phyloP scores from a whole-genome alignment of 345 rosid genomes.

The Cochlearia excelsa region DNA sequence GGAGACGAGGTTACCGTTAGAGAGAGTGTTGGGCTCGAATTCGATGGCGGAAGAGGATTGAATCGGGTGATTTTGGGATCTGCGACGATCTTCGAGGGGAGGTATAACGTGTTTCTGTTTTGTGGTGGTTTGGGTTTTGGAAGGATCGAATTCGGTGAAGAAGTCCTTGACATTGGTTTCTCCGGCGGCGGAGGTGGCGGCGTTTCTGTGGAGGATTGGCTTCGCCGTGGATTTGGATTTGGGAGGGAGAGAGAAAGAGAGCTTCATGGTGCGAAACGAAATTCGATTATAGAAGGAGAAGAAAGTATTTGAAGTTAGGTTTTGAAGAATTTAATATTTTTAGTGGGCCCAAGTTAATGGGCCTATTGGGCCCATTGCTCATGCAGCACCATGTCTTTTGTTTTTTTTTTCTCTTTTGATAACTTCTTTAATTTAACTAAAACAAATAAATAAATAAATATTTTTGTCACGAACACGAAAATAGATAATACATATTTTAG shows the following conservation, averaged over 20 bases:
- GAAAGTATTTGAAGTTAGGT: no score
- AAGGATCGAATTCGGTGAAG: constrained; percentile 51
- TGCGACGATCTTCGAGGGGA: constrained; percentile 44
- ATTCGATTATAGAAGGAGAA: no score
- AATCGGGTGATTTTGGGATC: constrained; percentile 29
- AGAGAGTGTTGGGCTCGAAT: constrained; percentile 40
- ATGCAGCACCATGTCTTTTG: no score
- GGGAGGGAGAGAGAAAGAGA: constrained; percentile 47
- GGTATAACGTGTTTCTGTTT: constrained; percentile 42
- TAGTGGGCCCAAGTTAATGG: no score
- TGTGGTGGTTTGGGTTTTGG: constrained; percentile 34
- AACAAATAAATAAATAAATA: no score
- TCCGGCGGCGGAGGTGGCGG: not conserved
- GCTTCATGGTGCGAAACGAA: constrained; percentile 37
- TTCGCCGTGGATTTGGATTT: constrained; percentile 33
- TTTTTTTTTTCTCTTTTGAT: no score
- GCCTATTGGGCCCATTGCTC: no score
- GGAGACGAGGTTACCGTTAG: constrained; percentile 13
- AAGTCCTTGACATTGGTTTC: constrained; percentile 24
- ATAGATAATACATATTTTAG: no score
- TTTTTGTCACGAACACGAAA: no score
- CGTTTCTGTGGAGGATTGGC: constrained; percentile 1
- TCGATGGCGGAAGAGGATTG: constrained; percentile 25
- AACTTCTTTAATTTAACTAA: no score
- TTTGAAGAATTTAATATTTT: no score